phyloP scores from a whole-genome alignment of 1,284 basidiomycete species.

The Apiotrichum mycotoxinovorans region DNA sequence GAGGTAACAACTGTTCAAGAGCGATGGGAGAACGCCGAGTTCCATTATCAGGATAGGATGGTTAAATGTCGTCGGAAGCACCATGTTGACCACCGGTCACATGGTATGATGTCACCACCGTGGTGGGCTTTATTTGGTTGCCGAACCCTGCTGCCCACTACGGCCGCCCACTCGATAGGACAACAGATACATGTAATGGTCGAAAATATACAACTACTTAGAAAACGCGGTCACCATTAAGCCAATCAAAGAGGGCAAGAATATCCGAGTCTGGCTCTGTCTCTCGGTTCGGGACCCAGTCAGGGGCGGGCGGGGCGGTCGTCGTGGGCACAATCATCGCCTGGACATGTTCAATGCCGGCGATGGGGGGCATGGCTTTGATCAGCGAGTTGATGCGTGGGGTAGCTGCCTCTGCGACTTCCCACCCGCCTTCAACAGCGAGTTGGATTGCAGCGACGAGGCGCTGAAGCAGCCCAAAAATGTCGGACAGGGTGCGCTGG shows the following conservation, averaged over 20 bases:
- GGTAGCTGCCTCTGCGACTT: slow-evolving; percentile 14
- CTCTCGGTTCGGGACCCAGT: not conserved
- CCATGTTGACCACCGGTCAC: too few relatives aligned
- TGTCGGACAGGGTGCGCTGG: slow-evolving; percentile 1
- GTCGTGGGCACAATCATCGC: not conserved
- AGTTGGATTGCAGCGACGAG: slow-evolving; percentile 9
- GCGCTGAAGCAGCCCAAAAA: slow-evolving; percentile 6
- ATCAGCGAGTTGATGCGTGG: slow-evolving; percentile 15
- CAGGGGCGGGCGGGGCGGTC: not conserved
- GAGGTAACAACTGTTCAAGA: too few relatives aligned
- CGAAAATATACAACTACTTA: not conserved
- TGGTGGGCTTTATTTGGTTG: too few relatives aligned
- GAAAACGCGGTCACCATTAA: slow-evolving; percentile 12
- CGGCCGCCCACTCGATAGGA: too few relatives aligned
- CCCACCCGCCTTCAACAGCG: slow-evolving; percentile 6
- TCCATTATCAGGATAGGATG: too few relatives aligned
- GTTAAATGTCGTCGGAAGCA: too few relatives aligned
- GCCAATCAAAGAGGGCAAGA: slow-evolving; percentile 21
- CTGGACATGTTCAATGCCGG: slow-evolving; percentile 16
- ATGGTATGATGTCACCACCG: too few relatives aligned
- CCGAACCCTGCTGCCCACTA: too few relatives aligned
- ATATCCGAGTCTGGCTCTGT: slow-evolving; percentile 11
- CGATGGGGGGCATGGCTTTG: slow-evolving; percentile 15
- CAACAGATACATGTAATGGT: too few relatives aligned
- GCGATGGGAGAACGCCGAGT: too few relatives aligned